Evolutionary conservation across 139 green algal genomes (phyloP), one percentile per base, ranked within the genome.

Genomic region (Spirogloea muscicola): DNA sequence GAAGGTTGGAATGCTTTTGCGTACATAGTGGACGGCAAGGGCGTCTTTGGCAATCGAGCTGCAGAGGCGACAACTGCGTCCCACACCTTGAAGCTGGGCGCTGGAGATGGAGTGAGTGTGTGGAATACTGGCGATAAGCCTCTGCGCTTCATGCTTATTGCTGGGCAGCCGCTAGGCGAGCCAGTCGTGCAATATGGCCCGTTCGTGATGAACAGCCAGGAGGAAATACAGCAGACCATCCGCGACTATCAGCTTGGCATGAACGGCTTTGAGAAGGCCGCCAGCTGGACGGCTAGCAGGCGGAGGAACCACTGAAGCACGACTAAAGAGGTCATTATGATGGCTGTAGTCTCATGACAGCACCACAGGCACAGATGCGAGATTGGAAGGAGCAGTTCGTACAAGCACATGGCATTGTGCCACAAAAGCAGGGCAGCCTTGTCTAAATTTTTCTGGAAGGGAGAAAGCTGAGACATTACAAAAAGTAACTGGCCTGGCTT

Each of bases 141-240:
- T 0, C 27, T 27, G 21, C 49, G 49, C 2, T 82, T 82, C 63
- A 41, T 82, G 27, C 81, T 86, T 10, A 77, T 86, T 60, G 79
- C 42, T 1, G 81, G 79, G 3, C 55, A 82, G 77, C 81, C 80
- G 21, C 74, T 86, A 18, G 39, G 63, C 58, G 80, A 86, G 64
- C 80, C 80, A 13, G 80, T 86, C 21, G 80, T 69, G 16, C 79
- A 84, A 58, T 71, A 81, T 38, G 80, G 80, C 9, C 80, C 80
- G 2, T 86, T 86, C 60, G 80, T 86, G 36, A 86, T 86, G 80
- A 86, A 83, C 79, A 86, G 78, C 1, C 29, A 62, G 18, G 68
- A 86, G 46, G 78, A 86, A 60, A 68, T 86, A 38, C 49, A 27
- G 44, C 49, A 83, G 58, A 57, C 79, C 18, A 74, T 85, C n/a